A percentile compares a stretch with the other conserved stretches of the same genome.
Evolutionary conservation across 108 stramenopile genomes (phyloP).

Genomic region (Nitzschia sp.): DNA sequence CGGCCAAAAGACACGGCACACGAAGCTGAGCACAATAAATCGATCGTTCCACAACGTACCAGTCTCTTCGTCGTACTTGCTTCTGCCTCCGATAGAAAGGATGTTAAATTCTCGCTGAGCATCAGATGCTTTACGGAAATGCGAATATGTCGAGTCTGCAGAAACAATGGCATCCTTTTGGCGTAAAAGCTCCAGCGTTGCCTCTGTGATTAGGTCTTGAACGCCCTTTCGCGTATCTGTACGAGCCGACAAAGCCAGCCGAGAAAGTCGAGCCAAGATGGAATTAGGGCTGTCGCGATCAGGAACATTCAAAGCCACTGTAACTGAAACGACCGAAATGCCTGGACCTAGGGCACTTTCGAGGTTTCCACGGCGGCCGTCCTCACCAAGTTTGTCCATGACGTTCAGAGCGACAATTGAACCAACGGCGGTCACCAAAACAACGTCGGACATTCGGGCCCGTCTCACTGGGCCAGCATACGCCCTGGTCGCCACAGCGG

Average conservation of each 20-base stretch:
- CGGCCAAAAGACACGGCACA: too few species aligned
- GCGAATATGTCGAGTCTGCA: conserved; percentile 40
- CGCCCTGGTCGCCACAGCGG: neutral
- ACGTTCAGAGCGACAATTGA: conserved; percentile 23
- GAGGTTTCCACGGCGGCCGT: neutral
- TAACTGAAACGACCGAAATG: conserved; percentile 52
- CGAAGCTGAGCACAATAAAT: too few species aligned
- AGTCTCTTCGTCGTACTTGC: conserved; percentile 68
- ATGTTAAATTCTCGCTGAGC: conserved; percentile 57
- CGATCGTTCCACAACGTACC: conserved; percentile 33
- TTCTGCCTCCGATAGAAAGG: conserved; percentile 49
- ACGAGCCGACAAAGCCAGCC: conserved; percentile 36
- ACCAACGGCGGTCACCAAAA: conserved; percentile 9
- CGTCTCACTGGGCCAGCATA: neutral
- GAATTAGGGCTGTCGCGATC: conserved; percentile 51
- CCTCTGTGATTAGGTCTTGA: conserved; percentile 53
- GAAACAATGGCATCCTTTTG: conserved; percentile 56
- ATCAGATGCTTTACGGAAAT: conserved; percentile 33
- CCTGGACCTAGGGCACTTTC: conserved; percentile 58
- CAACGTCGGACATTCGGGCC: conserved; percentile 19
- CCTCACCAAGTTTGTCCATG: neutral
- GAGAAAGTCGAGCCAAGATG: conserved; percentile 41
- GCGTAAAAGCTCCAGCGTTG: conserved; percentile 60
- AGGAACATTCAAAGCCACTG: conserved; percentile 60
- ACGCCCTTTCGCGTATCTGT: conserved; percentile 65